Percentiles rank a stretch among this genome's conserved stretches.
These are phyloP conservation scores for Metrosideros polymorpha DNA, from an alignment of 441 rosid species.

Conservation along the genomic window DNA sequence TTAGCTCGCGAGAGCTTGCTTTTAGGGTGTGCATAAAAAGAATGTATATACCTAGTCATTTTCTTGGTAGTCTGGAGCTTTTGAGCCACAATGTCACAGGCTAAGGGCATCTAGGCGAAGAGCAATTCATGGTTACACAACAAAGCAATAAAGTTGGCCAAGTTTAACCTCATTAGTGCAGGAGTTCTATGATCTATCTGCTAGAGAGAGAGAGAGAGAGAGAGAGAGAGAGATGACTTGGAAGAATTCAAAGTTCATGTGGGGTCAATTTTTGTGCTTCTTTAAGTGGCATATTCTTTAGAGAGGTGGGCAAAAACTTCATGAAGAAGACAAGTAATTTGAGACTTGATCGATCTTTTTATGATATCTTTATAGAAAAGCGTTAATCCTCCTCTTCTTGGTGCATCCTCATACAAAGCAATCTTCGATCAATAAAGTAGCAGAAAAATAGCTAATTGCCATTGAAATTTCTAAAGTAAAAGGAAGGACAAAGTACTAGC, in stretches of 20 bases:
- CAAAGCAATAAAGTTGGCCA: background rate
- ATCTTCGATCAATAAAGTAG: background rate
- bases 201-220: background rate
- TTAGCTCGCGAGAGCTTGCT: background rate
- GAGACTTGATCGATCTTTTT: background rate
- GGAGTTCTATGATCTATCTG: background rate
- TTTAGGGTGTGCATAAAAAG: background rate
- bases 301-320: background rate
- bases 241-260: background rate
- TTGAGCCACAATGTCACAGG: background rate
- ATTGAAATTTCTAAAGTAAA: background rate
- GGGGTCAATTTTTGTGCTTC: background rate
- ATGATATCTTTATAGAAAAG: background rate
- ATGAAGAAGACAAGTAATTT: background rate
- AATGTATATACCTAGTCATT: background rate
- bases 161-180: background rate
- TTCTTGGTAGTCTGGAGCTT: background rate
- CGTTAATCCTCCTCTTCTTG: background rate
- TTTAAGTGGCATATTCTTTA: background rate
- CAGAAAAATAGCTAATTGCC: background rate
- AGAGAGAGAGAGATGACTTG: background rate
- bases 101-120: background rate
- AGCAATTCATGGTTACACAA: background rate
- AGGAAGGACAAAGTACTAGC: background rate
- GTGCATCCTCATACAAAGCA: background rate